Conservation (phyloP, 192 early-diverging fungal genomes). For the Backusella morwellensis region DNA sequence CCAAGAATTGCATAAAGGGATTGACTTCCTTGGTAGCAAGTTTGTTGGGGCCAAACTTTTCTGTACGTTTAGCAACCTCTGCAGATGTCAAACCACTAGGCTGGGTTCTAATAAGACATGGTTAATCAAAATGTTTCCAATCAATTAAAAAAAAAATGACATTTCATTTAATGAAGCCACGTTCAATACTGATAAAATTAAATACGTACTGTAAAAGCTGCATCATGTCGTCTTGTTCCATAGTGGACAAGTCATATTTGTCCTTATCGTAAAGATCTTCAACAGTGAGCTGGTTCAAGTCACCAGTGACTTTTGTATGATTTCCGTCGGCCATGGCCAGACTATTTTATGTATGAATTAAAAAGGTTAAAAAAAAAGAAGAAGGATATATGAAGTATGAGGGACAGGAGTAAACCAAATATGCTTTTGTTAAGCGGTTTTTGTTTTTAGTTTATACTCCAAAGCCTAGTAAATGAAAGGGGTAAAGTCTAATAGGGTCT, state of each 20-base stretch:
- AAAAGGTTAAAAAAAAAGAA: not conserved
- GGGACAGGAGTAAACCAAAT: not conserved
- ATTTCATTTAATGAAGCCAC: not conserved
- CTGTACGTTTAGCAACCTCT: slow-evolving; percentile 58
- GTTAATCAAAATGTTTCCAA: not conserved
- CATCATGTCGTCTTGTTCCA: slow-evolving; percentile 65
- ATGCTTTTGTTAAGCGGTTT: not conserved
- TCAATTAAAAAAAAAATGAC: not conserved
- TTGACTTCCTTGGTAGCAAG: slow-evolving; percentile 75
- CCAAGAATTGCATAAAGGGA: slow-evolving; percentile 80
- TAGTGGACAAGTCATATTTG: slow-evolving; percentile 70
- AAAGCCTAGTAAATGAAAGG: not conserved
- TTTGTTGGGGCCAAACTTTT: slow-evolving; percentile 66
- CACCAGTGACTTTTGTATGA: slow-evolving; percentile 3
- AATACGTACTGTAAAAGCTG: slow-evolving; percentile 55
- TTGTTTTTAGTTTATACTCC: not conserved
- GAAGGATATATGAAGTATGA: not conserved
- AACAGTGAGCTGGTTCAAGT: slow-evolving; percentile 39
- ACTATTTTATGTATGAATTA: not conserved
- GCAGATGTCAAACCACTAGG: slow-evolving; percentile 58
- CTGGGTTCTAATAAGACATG: slow-evolving; percentile 32
- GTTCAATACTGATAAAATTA: not conserved
- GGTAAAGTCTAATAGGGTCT: not conserved
- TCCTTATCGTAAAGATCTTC: slow-evolving; percentile 75
- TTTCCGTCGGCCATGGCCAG: slow-evolving; percentile 1